Evolutionary conservation across 2,329 filamentous ascomycete genomes (phyloP), one percentile per base, ranked within the genome.

Genomic region (Phialophora chinensis): DNA sequence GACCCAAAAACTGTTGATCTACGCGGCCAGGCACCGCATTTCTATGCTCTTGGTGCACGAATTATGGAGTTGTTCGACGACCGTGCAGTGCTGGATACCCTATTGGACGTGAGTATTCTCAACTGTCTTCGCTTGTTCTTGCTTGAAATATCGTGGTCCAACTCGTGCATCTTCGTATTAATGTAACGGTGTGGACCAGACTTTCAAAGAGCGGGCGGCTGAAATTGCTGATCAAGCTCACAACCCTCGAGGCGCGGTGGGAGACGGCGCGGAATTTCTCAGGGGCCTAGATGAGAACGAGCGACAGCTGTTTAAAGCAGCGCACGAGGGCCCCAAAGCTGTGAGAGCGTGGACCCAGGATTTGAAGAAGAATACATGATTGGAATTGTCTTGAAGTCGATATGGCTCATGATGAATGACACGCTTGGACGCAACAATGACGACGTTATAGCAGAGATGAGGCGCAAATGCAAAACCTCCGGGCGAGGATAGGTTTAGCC

Each of bases 41-140:
- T 97, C 74, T 98, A 97, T 80, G 89, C 87, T 27, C 85, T 98
- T 3, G 92, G 91, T 3, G 90, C 91, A 53, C 87, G 92, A 60
- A 93, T 97, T 79, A 83, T 98, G 68, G 93, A 97, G 66, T 79
- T 99, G 0, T 96, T 97, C 69, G 93, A 97, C 65, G 93, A 97
- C 77, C 88, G 97, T 63, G 91, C 92, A 63, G 86, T 91, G 76
- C 84, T 86, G 20, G 88, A 91, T 70, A 87, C 95, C 23, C 77
- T 94, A 72, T 84, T 86, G 63, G 84, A 81, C 72, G 80, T 82
- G 72, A 65, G 75, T 56, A 6, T 8, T 44, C 38, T 44, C 38
- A 8, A 42, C 12, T 2, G 4, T 20, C 7, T 12, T 44, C n/a
- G 20, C 2, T 23, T 20, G 1, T 17, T 23, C 11, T 35, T 31